Conservation (phyloP, 2,329 filamentous ascomycete species). For the Didymella pomorum region DNA sequence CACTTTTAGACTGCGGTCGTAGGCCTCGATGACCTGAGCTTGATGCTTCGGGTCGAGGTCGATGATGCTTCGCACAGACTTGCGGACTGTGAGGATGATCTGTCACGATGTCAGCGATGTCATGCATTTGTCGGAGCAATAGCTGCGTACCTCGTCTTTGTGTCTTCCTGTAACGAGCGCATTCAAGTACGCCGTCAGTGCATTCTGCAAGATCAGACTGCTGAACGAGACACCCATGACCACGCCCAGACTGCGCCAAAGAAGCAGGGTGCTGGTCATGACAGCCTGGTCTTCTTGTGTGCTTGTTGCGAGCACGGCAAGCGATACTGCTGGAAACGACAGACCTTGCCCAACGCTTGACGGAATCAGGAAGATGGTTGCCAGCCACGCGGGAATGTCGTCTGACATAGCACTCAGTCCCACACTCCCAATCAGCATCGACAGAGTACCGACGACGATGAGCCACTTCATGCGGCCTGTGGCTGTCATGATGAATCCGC, state of each 20-base stretch:
- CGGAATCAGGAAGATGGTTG: constrained; percentile 53
- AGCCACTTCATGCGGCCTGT: constrained; percentile 55
- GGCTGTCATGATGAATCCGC: constrained; percentile 55
- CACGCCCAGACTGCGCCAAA: constrained; percentile 75
- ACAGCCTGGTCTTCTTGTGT: constrained; percentile 56
- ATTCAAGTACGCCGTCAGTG: constrained; percentile 67
- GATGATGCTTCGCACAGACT: constrained; percentile 59
- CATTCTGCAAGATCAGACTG: constrained; percentile 77
- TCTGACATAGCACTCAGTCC: constrained; percentile 49
- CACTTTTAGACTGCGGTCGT: constrained; percentile 48
- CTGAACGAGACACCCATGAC: constrained; percentile 77
- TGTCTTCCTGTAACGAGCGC: constrained; percentile 65
- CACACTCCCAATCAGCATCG: constrained; percentile 49
- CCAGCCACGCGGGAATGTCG: constrained; percentile 51
- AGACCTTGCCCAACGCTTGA: constrained; percentile 54
- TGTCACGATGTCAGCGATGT: constrained; percentile 15
- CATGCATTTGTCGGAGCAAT: not conserved
- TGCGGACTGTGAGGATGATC: constrained; percentile 59
- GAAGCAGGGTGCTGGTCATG: constrained; percentile 70
- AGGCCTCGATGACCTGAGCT: constrained; percentile 55
- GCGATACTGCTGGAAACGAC: constrained; percentile 52
- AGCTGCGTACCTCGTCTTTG: constrained; percentile 57
- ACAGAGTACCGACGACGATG: constrained; percentile 50
- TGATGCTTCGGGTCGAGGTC: constrained; percentile 56
- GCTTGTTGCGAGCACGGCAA: constrained; percentile 54